phyloP scores from a whole-genome alignment of 768 basidiomycete species.

The Coprinopsis cinerea region DNA sequence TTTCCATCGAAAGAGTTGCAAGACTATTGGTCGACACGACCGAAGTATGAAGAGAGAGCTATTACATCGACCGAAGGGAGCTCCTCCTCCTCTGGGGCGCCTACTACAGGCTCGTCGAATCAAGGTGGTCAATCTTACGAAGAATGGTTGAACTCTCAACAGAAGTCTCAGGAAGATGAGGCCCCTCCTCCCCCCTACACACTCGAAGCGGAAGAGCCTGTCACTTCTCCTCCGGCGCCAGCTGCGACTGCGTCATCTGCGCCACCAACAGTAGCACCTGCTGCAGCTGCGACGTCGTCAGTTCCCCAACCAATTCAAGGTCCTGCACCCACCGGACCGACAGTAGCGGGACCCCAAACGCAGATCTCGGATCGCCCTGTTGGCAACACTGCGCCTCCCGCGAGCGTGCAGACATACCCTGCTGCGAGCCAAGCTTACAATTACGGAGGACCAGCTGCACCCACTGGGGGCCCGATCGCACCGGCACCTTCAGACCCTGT shows the following conservation, averaged over 20 bases:
- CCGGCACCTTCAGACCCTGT: not conserved
- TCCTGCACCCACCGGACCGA: not conserved
- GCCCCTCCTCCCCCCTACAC: conserved; percentile 68
- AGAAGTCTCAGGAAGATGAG: conserved; percentile 43
- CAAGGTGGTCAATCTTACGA: conserved; percentile 33
- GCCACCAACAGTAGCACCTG: conserved; percentile 8
- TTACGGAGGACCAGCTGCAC: not conserved
- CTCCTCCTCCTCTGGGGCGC: conserved; percentile 15
- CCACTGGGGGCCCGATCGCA: not conserved
- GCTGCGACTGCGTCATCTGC: conserved; percentile 8
- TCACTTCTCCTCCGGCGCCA: conserved; percentile 9
- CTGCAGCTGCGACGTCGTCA: not conserved
- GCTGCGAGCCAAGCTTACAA: not conserved
- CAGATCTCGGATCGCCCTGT: conserved; percentile 7
- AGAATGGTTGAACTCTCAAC: conserved; percentile 42
- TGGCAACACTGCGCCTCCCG: not conserved
- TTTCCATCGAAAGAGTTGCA: conserved; percentile 68
- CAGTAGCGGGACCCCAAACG: not conserved
- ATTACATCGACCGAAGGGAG: conserved; percentile 19
- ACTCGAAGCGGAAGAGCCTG: conserved; percentile 38
- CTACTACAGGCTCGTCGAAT: conserved; percentile 13
- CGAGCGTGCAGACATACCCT: not conserved
- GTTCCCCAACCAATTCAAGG: conserved; percentile 5
- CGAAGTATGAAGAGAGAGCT: conserved; percentile 46
- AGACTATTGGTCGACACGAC: conserved; percentile 67